These are phyloP conservation scores for Cornus florida DNA, from an alignment of 148 eudicot genomes.

Conservation along the genomic window DNA sequence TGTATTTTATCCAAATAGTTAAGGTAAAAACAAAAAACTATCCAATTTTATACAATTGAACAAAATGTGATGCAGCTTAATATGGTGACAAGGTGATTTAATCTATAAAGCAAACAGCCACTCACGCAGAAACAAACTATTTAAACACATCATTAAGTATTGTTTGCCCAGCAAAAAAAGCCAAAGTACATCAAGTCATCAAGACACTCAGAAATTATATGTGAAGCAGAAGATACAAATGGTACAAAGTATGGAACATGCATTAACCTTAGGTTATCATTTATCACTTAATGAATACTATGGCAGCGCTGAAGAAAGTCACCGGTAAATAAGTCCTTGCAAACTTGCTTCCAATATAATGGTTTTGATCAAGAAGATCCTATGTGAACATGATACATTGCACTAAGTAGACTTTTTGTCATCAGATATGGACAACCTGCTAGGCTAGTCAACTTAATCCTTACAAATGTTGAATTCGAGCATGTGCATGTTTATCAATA, in stretches of 20 bases:
- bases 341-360: neutral
- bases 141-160: neutral
- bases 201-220: neutral
- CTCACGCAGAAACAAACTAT: neutral
- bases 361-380: neutral
- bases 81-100: neutral
- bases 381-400: neutral
- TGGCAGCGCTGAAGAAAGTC: neutral
- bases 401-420: too few relatives aligned
- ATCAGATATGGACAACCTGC: neutral
- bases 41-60: neutral
- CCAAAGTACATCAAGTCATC: neutral
- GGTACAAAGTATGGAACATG: neutral
- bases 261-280: neutral
- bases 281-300: neutral
- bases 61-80: too few relatives aligned
- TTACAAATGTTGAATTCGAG: neutral
- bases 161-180: neutral
- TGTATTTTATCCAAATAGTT: too few relatives aligned
- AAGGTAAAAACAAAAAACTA: neutral
- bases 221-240: neutral
- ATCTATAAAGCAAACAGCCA: neutral
- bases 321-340: neutral
- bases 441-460: neutral
- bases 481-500: neutral